Percentiles rank a stretch among this genome's conserved stretches.
Conservation (phyloP, 345 rosid species). For the Pistacia integerrima region DNA sequence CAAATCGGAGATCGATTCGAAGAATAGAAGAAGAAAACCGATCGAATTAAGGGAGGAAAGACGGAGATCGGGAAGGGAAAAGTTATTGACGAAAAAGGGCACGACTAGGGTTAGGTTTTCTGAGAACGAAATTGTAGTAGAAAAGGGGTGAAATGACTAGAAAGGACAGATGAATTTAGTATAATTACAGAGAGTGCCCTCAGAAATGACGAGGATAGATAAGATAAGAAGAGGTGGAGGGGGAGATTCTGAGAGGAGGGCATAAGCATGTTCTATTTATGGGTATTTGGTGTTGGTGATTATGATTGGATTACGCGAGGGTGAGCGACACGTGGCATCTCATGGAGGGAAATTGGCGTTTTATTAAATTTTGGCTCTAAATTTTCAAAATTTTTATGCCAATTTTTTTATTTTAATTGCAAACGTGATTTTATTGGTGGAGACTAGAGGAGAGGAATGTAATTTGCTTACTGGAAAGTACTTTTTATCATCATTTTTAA, state of each 20-base stretch:
- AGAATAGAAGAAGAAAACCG: conserved; percentile 15
- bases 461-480: no score
- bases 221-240: background rate
- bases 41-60: conserved; percentile 16
- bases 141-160: conserved; percentile 7
- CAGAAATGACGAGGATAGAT: background rate
- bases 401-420: background rate
- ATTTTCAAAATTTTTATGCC: background rate
- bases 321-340: background rate
- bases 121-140: conserved; percentile 7
- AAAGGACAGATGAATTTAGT: conserved; percentile 25
- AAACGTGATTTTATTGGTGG: background rate
- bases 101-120: conserved; percentile 21
- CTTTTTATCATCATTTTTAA: no score
- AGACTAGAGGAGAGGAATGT: no score
- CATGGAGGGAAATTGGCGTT: background rate
- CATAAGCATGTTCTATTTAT: background rate
- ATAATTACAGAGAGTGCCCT: conserved; percentile 37
- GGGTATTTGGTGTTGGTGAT: background rate
- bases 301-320: background rate
- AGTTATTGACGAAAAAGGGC: conserved; percentile 27
- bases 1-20: background rate
- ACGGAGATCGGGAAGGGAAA: conserved; percentile 18
- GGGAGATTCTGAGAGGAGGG: background rate
- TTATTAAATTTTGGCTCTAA: background rate